phyloP scores from a whole-genome alignment of 2,329 filamentous ascomycete species.

The Neodidymelliopsis sp. region DNA sequence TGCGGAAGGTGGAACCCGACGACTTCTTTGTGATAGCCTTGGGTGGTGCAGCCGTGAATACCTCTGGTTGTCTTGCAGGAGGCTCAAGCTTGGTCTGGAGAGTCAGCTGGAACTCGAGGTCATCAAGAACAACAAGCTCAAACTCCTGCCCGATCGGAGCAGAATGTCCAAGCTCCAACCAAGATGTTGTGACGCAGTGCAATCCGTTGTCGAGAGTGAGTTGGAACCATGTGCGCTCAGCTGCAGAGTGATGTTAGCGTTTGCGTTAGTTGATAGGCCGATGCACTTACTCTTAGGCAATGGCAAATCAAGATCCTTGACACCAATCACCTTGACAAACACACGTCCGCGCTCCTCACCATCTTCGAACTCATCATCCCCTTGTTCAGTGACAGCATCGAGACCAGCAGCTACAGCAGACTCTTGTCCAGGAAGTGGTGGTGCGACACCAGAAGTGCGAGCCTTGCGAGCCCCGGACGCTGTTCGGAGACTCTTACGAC shows the following conservation, averaged over 20 bases:
- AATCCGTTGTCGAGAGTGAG: constrained; percentile 97
- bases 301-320: constrained; percentile 93
- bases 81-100: constrained; percentile 94
- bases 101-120: constrained; percentile 98
- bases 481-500: constrained; percentile 70
- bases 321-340: constrained; percentile 98
- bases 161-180: constrained; percentile 89
- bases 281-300: constrained; percentile 81
- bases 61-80: constrained; percentile 57
- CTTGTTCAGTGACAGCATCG: constrained; percentile 73
- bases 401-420: constrained; percentile 74
- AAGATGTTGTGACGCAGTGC: constrained; percentile 95
- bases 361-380: constrained; percentile 72
- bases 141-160: constrained; percentile 98
- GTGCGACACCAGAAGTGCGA: constrained; percentile 67
- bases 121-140: constrained; percentile 94
- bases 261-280: background rate
- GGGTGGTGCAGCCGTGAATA: constrained; percentile 58
- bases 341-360: constrained; percentile 86
- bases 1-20: constrained; percentile 77
- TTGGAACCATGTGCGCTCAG: constrained; percentile 92
- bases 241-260: constrained; percentile 54
- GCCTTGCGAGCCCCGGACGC: constrained; percentile 67
- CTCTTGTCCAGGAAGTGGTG: constrained; percentile 86
- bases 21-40: constrained; percentile 77